These are phyloP conservation scores for Plantago elongata DNA, from an alignment of 257 asterid genomes.

Conservation along the genomic window DNA sequence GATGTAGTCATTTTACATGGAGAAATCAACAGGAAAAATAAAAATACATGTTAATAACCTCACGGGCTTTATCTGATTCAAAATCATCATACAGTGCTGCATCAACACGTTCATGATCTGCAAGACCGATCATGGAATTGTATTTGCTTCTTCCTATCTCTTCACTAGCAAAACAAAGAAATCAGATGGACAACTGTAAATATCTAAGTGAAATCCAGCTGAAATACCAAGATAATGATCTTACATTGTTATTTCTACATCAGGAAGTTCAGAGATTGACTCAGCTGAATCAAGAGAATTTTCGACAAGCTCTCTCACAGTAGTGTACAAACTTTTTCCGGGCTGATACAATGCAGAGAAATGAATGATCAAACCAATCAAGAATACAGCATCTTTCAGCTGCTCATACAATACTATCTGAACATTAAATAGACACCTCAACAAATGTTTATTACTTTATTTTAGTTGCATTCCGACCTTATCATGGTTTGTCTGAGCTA, in stretches of 20 bases:
- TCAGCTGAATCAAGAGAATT: slow-evolving; percentile 96
- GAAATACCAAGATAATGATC: slow-evolving; percentile 16
- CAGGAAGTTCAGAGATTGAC: slow-evolving; percentile 75
- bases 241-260: slow-evolving; percentile 76
- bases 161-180: slow-evolving; percentile 43
- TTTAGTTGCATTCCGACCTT: too few species aligned
- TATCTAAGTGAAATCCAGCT: slow-evolving; percentile 1
- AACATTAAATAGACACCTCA: too few species aligned
- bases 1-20: not conserved
- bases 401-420: too few species aligned
- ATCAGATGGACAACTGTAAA: slow-evolving; percentile 17
- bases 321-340: slow-evolving; percentile 80
- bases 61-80: slow-evolving; percentile 81
- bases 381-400: too few species aligned
- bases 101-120: slow-evolving; percentile 67
- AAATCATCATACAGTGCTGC: slow-evolving; percentile 79
- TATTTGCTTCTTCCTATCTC: slow-evolving; percentile 66
- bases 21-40: not conserved
- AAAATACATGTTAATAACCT: slow-evolving; percentile 30
- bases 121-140: slow-evolving; percentile 86
- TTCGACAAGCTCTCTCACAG: slow-evolving; percentile 91
- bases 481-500: too few species aligned
- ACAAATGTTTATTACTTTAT: too few species aligned
- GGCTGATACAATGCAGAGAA: slow-evolving; percentile 43
- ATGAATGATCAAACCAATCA: too few species aligned